Conservation (phyloP, 2,329 filamentous ascomycete species). For the Corniculantispora saksenae region DNA sequence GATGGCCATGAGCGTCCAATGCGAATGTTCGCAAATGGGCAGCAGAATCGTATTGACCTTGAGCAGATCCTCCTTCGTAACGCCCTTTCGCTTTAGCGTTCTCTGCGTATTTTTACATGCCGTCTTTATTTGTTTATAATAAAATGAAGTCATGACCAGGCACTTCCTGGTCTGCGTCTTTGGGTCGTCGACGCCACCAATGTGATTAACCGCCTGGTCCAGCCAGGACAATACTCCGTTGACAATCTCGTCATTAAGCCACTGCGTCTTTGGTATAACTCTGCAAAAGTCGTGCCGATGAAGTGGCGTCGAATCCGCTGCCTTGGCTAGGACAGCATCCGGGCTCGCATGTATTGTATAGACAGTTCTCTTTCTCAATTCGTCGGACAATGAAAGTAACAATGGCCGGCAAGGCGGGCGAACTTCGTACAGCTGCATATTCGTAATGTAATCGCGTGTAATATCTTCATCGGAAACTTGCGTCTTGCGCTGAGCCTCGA, state of each 20-base stretch:
- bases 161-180: slow-evolving; percentile 56
- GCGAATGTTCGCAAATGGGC: slow-evolving; percentile 63
- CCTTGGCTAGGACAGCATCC: slow-evolving; percentile 43
- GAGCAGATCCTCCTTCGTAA: slow-evolving; percentile 62
- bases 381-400: slow-evolving; percentile 5
- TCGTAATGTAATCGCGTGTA: slow-evolving; percentile 10
- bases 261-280: slow-evolving; percentile 56
- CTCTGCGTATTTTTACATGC: slow-evolving; percentile 51
- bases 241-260: slow-evolving; percentile 78
- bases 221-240: slow-evolving; percentile 66
- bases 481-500: slow-evolving; percentile 9
- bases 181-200: slow-evolving; percentile 52
- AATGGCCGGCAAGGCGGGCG: slow-evolving; percentile 6
- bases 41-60: slow-evolving; percentile 68
- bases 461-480: slow-evolving; percentile 7
- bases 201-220: slow-evolving; percentile 58
- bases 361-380: background rate
- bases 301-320: slow-evolving; percentile 53
- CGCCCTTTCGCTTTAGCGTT: slow-evolving; percentile 57
- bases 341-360: slow-evolving; percentile 23
- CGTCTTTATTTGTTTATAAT: slow-evolving; percentile 57
- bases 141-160: slow-evolving; percentile 65
- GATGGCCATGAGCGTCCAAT: slow-evolving; percentile 74
- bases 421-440: background rate
- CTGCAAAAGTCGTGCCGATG: slow-evolving; percentile 61